Evolutionary conservation across 106 monocot species (phyloP).

Genomic region (Dendrobium nobile): DNA sequence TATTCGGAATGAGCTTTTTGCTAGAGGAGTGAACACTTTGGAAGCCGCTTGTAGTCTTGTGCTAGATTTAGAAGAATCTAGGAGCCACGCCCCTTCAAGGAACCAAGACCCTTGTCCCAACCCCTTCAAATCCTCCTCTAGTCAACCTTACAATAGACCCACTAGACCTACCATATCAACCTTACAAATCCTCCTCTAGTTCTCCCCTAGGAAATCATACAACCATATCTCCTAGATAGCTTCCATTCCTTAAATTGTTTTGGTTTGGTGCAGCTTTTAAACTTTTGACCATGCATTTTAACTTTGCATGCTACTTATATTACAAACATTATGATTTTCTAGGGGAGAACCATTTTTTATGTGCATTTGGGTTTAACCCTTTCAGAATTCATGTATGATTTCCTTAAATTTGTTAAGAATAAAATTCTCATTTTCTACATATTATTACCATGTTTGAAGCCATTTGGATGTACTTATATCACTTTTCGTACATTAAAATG

Average conservation of each 20-base stretch:
- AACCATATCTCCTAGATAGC: background rate
- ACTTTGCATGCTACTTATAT: background rate
- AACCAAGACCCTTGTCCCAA: too few species aligned
- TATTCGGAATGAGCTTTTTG: too few species aligned
- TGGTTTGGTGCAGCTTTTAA: background rate
- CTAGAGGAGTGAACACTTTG: too few species aligned
- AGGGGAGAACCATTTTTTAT: background rate
- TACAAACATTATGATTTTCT: background rate
- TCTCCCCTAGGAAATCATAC: too few species aligned
- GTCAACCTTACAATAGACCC: too few species aligned
- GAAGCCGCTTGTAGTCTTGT: too few species aligned
- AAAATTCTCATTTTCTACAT: background rate
- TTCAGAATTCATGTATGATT: background rate
- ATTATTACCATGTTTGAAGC: background rate
- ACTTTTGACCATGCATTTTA: background rate
- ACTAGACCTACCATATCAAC: background rate
- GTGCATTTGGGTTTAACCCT: background rate
- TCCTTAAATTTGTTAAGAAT: background rate
- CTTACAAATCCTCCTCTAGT: too few species aligned
- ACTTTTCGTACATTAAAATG: background rate
- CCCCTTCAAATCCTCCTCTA: too few species aligned
- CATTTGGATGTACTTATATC: background rate
- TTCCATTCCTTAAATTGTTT: background rate
- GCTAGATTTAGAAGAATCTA: too few species aligned
- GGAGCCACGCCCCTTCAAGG: too few species aligned